Conservation (phyloP, 2,329 filamentous ascomycete genomes). For the Hymenoscyphus infarciens region DNA sequence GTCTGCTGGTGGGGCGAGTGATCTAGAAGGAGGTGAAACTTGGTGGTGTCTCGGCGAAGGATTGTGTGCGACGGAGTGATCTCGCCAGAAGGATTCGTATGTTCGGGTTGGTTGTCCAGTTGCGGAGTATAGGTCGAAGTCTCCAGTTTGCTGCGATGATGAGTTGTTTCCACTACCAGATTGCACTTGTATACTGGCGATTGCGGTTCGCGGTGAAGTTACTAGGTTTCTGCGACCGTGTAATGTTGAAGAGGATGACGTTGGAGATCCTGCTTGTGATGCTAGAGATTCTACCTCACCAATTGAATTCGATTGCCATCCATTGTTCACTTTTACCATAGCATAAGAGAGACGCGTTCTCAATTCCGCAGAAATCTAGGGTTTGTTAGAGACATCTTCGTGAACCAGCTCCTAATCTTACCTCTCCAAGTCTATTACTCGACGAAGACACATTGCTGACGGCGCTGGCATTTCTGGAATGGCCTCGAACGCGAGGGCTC, state of each 20-base stretch:
- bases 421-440: conserved; percentile 74
- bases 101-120: conserved; percentile 33
- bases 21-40: conserved; percentile 47
- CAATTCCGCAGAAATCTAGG: conserved; percentile 54
- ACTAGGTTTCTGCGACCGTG: conserved; percentile 50
- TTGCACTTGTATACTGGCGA: conserved; percentile 36
- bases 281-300: conserved; percentile 74
- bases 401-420: conserved; percentile 38
- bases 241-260: conserved; percentile 55
- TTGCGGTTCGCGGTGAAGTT: conserved; percentile 50
- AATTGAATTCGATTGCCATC: conserved; percentile 76
- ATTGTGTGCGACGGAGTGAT: conserved; percentile 37
- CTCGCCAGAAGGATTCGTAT: conserved; percentile 46
- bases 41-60: conserved; percentile 37
- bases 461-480: conserved; percentile 70
- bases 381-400: conserved; percentile 20
- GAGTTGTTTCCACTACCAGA: conserved; percentile 15
- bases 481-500: conserved; percentile 40
- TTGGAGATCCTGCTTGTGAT: conserved; percentile 63
- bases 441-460: conserved; percentile 56
- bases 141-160: conserved; percentile 22
- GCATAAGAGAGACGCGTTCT: conserved; percentile 85
- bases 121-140: conserved; percentile 37
- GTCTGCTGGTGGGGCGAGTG: conserved; percentile 39
- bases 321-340: conserved; percentile 88